Evolutionary conservation across 2,329 filamentous ascomycete species (phyloP).

Genomic region (Hymenoscyphus scutula): DNA sequence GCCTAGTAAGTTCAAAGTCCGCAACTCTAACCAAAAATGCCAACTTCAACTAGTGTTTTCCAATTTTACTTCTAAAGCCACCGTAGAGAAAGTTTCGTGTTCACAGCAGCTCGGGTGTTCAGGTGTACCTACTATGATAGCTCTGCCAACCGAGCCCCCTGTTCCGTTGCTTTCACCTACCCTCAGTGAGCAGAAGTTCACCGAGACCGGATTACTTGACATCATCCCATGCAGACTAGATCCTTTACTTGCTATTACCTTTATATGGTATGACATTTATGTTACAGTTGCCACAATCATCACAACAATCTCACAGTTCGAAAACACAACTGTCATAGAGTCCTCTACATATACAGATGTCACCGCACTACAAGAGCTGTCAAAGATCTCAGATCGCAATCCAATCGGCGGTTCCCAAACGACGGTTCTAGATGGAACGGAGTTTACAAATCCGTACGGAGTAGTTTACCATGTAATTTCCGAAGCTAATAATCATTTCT

Average conservation of each 20-base stretch:
- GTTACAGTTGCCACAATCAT: background rate
- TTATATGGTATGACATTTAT: background rate
- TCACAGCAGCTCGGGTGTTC: background rate
- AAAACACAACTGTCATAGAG: background rate
- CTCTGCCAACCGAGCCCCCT: background rate
- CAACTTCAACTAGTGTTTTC: too few relatives aligned
- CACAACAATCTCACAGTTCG: background rate
- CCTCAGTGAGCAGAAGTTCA: background rate
- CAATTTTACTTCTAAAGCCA: too few relatives aligned
- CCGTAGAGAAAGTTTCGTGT: too few relatives aligned
- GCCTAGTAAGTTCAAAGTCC: too few relatives aligned
- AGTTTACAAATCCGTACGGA: background rate
- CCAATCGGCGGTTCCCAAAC: background rate
- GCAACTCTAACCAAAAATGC: too few relatives aligned
- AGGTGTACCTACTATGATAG: background rate
- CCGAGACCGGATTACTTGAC: too few relatives aligned
- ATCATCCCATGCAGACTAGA: background rate
- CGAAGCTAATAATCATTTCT: background rate
- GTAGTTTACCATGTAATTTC: background rate
- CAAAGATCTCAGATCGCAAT: background rate
- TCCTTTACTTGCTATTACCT: background rate
- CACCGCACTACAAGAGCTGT: background rate
- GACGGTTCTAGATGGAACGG: background rate
- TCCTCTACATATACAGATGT: background rate
- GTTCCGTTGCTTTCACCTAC: background rate